Evolutionary conservation across 2,329 filamentous ascomycete species (phyloP).

Genomic region (Aspergillus arachidicola): DNA sequence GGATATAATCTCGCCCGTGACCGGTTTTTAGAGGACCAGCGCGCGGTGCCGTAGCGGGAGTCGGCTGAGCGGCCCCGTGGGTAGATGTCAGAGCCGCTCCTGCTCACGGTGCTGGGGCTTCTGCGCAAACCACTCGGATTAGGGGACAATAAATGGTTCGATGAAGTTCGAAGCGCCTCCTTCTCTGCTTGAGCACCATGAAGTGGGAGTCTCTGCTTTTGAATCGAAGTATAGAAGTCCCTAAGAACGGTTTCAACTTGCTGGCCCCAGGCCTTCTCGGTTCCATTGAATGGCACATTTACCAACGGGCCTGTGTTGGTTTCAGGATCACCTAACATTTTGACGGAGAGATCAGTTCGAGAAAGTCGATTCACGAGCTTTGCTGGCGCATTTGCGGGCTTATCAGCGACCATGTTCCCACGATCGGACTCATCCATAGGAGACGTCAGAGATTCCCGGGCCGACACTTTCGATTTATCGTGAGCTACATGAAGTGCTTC

Average conservation of each 20-base stretch:
- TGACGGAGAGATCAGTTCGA: slow-evolving; percentile 30
- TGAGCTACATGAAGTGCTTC: slow-evolving; percentile 48
- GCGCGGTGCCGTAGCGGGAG: slow-evolving; percentile 62
- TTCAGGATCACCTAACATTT: slow-evolving; percentile 34
- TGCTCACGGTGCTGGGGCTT: slow-evolving; percentile 88
- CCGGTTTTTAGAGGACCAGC: slow-evolving; percentile 84
- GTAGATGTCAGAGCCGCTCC: slow-evolving; percentile 79
- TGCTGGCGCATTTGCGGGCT: slow-evolving; percentile 20
- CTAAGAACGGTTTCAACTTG: slow-evolving; percentile 91
- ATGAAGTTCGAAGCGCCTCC: slow-evolving; percentile 41
- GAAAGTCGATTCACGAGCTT: slow-evolving; percentile 29
- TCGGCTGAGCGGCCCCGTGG: slow-evolving; percentile 73
- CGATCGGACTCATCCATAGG: slow-evolving; percentile 22
- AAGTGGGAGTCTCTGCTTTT: slow-evolving; percentile 80
- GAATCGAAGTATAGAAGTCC: slow-evolving; percentile 87
- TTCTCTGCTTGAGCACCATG: slow-evolving; percentile 66
- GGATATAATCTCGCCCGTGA: slow-evolving; percentile 77
- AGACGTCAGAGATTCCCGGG: slow-evolving; percentile 45
- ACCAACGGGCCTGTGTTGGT: slow-evolving; percentile 68
- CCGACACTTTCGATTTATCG: slow-evolving; percentile 27
- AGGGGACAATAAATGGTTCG: slow-evolving; percentile 71
- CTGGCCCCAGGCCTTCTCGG: slow-evolving; percentile 78
- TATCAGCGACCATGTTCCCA: slow-evolving; percentile 21
- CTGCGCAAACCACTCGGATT: slow-evolving; percentile 71
- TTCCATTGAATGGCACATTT: slow-evolving; percentile 72